Conservation (phyloP, 2,329 filamentous ascomycete genomes). For the Byssochlamys sp. region DNA sequence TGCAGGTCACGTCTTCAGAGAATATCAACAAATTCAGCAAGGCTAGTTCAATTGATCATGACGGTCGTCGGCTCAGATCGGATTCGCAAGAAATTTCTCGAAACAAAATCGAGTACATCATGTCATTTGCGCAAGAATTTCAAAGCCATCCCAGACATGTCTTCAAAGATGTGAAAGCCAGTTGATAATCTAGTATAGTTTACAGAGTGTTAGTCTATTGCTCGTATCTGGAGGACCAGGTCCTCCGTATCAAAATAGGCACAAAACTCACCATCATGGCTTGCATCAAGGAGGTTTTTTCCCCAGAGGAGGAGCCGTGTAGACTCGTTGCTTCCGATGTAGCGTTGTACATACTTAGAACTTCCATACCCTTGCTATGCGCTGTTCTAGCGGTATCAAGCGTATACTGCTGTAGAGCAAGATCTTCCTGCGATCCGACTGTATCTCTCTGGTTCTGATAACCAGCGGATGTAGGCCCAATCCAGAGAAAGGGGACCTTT, state of each 20-base stretch:
- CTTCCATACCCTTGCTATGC: slow-evolving; percentile 27
- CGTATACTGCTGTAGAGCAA: slow-evolving; percentile 32
- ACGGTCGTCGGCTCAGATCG: background rate
- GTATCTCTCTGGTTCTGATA: slow-evolving; percentile 21
- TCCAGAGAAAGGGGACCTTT: slow-evolving; percentile 35
- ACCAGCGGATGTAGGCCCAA: slow-evolving; percentile 32
- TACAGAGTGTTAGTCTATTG: background rate
- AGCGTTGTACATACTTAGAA: slow-evolving; percentile 36
- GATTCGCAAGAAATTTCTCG: background rate
- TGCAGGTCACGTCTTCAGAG: background rate
- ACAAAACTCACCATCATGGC: slow-evolving; percentile 32
- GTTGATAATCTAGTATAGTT: background rate
- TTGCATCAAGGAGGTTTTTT: slow-evolving; percentile 33
- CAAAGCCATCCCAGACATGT: background rate
- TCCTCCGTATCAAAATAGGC: background rate
- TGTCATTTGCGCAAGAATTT: background rate
- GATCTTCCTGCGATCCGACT: slow-evolving; percentile 22
- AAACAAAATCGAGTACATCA: background rate
- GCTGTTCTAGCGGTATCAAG: slow-evolving; percentile 25
- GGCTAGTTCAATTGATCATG: background rate
- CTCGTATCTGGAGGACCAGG: background rate
- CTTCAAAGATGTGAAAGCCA: slow-evolving; percentile 1
- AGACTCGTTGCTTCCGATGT: slow-evolving; percentile 32
- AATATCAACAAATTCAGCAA: background rate
- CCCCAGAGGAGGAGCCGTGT: slow-evolving; percentile 31